phyloP scores from a whole-genome alignment of 1,284 basidiomycete species.

The Austroboletus olivaceoglutinosus region DNA sequence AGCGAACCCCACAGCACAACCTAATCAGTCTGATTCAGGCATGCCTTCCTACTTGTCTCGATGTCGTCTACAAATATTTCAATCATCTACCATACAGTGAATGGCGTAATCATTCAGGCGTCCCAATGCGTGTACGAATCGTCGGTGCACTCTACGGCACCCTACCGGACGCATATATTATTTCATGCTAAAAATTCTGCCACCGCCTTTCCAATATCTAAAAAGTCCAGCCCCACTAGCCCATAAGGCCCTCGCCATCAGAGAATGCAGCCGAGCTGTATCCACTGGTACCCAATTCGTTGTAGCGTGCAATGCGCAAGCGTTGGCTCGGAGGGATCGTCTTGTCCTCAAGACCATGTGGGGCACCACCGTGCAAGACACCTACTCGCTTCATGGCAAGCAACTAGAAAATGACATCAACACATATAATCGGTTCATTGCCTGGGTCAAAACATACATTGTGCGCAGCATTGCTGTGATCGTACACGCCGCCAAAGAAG shows the following conservation, averaged over 20 bases:
- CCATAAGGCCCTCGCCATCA: slow-evolving; percentile 36
- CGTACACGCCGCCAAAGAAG: slow-evolving; percentile 93
- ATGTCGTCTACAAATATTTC: too few relatives aligned
- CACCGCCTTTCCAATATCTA: not conserved
- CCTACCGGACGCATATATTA: not conserved
- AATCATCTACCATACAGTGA: not conserved
- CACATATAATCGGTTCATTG: not conserved
- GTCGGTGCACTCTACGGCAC: slow-evolving; percentile 2
- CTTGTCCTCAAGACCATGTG: slow-evolving; percentile 60
- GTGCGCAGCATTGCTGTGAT: slow-evolving; percentile 91
- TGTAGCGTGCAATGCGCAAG: slow-evolving; percentile 65
- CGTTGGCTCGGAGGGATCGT: slow-evolving; percentile 65
- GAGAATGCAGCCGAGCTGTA: slow-evolving; percentile 35
- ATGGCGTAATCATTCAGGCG: slow-evolving; percentile 9
- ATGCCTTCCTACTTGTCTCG: too few relatives aligned
- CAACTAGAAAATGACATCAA: slow-evolving; percentile 41
- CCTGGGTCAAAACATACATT: slow-evolving; percentile 49
- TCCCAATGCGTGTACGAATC: slow-evolving; percentile 14
- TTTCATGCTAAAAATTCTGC: slow-evolving; percentile 3
- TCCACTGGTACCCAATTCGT: slow-evolving; percentile 48
- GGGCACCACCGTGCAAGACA: slow-evolving; percentile 73
- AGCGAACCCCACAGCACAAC: too few relatives aligned
- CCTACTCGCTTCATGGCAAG: slow-evolving; percentile 92
- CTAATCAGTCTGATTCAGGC: too few relatives aligned
- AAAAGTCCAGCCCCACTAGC: slow-evolving; percentile 6